Evolutionary conservation across 2,329 filamentous ascomycete genomes (phyloP), one percentile per base, ranked within the genome.

Genomic region (Ascochyta pisi): DNA sequence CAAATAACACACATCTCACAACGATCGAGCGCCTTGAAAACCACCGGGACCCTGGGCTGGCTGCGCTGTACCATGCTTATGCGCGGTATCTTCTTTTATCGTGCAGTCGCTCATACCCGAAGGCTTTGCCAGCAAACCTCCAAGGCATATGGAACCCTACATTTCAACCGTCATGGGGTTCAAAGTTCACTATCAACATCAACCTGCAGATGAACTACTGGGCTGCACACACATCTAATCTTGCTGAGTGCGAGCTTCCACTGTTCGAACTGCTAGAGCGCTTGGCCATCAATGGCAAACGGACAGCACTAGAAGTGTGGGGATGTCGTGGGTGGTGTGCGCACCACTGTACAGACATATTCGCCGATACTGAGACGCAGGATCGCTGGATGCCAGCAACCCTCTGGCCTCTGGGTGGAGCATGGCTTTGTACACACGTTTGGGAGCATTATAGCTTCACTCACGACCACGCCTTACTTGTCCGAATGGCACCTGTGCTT

Each of bases 201-300:
- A 84, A 83, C 38, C 68, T 77, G 0, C 76, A 84, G 63, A 84
- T 84, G 82, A 83, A 83, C 58, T 84, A 83, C 61, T 83, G 81
- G 81, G 74, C 57, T 4, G 65, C 63, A 1, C 55, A 67, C 9
- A 56, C 57, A 1, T 61, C 62, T 3, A 65, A 68, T 39, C 57
- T 72, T 0, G 54, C 70, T 0, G 77, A 79, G 40, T 77, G 73
- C 3, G 75, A 79, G 16, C 49, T 70, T 1, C 78, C 81, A 0
- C 51, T 83, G 0, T 78, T 82, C 31, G 69, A 76, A 22, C 63
- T 78, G 2, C 67, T 81, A 3, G 74, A 79, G 16, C 68, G 70
- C 3, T 70, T 76, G 58, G 60, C 67, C 58, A 56, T 35, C 24
- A 56, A 64, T 61, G 70, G 82, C 63, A 0, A 63, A 67, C 5